Percentiles rank a stretch among this genome's conserved stretches.
phyloP scores from a whole-genome alignment of 202 grass and related monocot species.

The Thinopyrum obtusiflorum region DNA sequence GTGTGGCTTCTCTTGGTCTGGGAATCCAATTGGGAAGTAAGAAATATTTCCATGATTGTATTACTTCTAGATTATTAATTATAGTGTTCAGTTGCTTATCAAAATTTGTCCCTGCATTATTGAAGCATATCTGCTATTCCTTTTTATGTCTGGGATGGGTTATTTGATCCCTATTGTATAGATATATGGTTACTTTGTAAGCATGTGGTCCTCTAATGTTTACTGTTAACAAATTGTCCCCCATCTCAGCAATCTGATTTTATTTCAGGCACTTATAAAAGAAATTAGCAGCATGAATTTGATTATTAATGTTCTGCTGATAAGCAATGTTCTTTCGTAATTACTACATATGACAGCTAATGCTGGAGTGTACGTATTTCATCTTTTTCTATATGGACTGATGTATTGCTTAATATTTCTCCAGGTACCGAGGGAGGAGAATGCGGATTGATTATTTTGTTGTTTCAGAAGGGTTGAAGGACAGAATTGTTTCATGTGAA shows the following conservation, averaged over 20 bases:
- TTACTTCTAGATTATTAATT: not conserved
- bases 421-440: constrained; percentile 87
- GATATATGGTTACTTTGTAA: constrained; percentile 13
- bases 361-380: not conserved
- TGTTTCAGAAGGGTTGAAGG: constrained; percentile 67
- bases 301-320: constrained; percentile 7
- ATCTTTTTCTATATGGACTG: not conserved
- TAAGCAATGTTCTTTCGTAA: constrained; percentile 19
- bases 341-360: not conserved
- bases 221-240: not conserved
- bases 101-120: not conserved
- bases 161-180: not conserved
- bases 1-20: constrained; percentile 84
- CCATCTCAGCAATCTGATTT: constrained; percentile 5
- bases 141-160: constrained; percentile 7
- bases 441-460: constrained; percentile 96
- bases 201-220: constrained; percentile 10
- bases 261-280: constrained; percentile 13
- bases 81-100: not conserved
- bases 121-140: constrained; percentile 11
- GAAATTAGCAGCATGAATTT: not conserved
- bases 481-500: constrained; percentile 64
- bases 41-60: constrained; percentile 24
- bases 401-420: constrained; percentile 31
- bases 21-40: constrained; percentile 95